Base-by-base conservation (phyloP, 1,139 yeast species). In the Saccharomyces uvarum region DNA sequence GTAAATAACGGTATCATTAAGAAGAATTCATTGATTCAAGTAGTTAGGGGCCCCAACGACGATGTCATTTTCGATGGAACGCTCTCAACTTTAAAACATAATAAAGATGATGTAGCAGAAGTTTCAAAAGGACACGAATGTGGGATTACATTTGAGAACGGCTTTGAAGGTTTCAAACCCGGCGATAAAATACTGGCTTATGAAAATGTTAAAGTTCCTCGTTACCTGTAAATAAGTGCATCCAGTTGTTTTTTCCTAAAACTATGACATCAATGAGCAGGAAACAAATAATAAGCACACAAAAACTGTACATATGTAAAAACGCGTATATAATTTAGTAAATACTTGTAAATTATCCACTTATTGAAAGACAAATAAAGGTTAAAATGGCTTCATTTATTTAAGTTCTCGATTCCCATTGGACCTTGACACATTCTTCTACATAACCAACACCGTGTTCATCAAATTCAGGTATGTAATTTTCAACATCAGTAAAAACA, bases 391-490 rank as follows among this genome's bases (percentile, higher is more conserved):
- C 21, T 6, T 24, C 28, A 6, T 41, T n/a, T 33, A 14, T 51
- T 21, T 49, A 56, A 13, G 42, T 47, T 50, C 62, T 57, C 42
- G 70, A 67, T 70, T 93, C 99, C 98, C 98, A 93, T 71, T 93
- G 99, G 11, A 91, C 96, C 29, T 93, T 97, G 59, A 88, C 87
- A 85, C 86, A 88, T 70, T 93, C 99, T 67, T 88, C 90, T 1
- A 85, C 80, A 64, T 93, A 93, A 0, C 88, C 97, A 21, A 89
- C 93, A 48, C 83, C 80, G 56, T 83, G 75, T 2, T 73, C 78
- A 61, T 85, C 86, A 27, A 78, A 68, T 50, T 76, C 69, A 56
- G 95, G 89, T 13, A 81, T 73, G 58, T 73, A 79, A 68, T 93
- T 97, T 58, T 84, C 86, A 3, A 73, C 72, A 63, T 90, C 95